Percentiles rank a stretch among this genome's conserved stretches.
Evolutionary conservation across 2,329 filamentous ascomycete genomes (phyloP).

Genomic region (Emmonsiellopsis sp.): DNA sequence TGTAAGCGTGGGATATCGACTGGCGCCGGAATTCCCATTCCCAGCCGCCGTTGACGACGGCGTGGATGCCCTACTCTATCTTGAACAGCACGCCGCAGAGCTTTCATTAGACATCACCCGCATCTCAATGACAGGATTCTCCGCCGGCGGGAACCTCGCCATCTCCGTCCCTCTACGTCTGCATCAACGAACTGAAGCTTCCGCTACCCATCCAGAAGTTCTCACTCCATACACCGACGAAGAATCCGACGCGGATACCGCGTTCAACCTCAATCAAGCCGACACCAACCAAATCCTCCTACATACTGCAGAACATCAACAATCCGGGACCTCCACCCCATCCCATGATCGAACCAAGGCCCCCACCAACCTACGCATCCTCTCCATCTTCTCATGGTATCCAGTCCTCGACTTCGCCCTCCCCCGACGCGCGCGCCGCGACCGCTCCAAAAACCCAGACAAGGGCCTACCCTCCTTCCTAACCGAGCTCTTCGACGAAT

Average conservation of each 20-base stretch:
- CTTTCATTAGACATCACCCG: conserved; percentile 49
- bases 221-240: not conserved
- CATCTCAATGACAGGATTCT: conserved; percentile 54
- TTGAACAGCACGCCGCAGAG: conserved; percentile 47
- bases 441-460: conserved; percentile 44
- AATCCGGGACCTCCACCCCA: too few species aligned
- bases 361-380: not conserved
- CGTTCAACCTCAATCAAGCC: conserved; percentile 18
- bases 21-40: conserved; percentile 53
- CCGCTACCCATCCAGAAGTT: conserved; percentile 11
- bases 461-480: conserved; percentile 41
- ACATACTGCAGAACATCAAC: conserved; percentile 18
- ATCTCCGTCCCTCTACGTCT: conserved; percentile 54
- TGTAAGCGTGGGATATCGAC: conserved; percentile 53
- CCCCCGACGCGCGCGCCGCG: conserved; percentile 50
- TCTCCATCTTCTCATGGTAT: conserved; percentile 50
- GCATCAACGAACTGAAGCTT: conserved; percentile 17
- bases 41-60: conserved; percentile 57
- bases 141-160: conserved; percentile 53
- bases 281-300: conserved; percentile 29
- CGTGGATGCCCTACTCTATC: conserved; percentile 51
- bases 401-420: conserved; percentile 54
- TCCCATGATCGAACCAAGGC: not conserved
- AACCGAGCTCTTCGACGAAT: conserved; percentile 41
- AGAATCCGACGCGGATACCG: conserved; percentile 7